phyloP scores from a whole-genome alignment of 257 asterid genomes.

The Solanum corneliomulleri region DNA sequence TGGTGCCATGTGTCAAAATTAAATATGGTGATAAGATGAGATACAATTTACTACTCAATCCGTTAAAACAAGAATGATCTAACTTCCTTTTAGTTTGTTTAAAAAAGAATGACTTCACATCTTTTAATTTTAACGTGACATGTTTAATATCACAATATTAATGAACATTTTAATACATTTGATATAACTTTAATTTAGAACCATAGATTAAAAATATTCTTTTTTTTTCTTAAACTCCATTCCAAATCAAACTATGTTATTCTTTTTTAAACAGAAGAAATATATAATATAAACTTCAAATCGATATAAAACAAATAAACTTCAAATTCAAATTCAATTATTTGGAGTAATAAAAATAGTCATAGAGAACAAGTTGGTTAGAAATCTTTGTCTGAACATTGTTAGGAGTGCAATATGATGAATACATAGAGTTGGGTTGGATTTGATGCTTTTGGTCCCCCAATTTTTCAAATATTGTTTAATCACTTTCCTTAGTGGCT shows the following conservation, averaged over 20 bases:
- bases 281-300: background rate
- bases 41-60: no score
- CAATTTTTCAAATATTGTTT: background rate
- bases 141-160: no score
- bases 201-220: no score
- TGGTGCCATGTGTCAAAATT: background rate
- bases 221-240: no score
- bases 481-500: background rate
- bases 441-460: slow-evolving; percentile 39
- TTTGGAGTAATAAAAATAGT: background rate
- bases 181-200: no score
- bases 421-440: background rate
- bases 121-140: no score
- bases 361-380: slow-evolving; percentile 9
- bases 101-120: no score
- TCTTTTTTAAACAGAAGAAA: no score
- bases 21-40: background rate
- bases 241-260: no score
- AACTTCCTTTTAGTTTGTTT: no score
- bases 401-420: slow-evolving; percentile 8
- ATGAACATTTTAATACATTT: no score
- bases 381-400: slow-evolving; percentile 26
- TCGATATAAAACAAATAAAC: background rate
- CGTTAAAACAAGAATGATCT: no score
- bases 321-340: background rate